A percentile compares a stretch with the other conserved stretches of the same genome.
Evolutionary conservation across 2,329 filamentous ascomycete genomes (phyloP).

Genomic region (Penicillium frequentans): DNA sequence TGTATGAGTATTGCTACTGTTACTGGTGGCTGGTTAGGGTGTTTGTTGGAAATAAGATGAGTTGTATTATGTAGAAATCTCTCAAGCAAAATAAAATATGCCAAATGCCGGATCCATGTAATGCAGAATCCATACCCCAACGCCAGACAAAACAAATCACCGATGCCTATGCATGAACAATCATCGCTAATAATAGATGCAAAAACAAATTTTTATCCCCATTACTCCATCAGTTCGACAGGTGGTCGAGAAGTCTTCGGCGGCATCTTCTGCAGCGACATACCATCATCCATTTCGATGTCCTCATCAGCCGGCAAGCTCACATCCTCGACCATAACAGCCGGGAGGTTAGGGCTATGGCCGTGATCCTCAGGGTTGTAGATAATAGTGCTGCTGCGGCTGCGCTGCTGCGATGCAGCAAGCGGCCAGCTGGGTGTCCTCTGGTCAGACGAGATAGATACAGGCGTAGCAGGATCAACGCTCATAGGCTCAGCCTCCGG

Average conservation of each 20-base stretch:
- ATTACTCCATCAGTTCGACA: constrained; percentile 55
- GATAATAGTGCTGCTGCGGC: constrained; percentile 60
- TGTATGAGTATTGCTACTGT: too few relatives aligned
- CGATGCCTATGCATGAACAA: constrained; percentile 9
- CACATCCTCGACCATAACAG: constrained; percentile 65
- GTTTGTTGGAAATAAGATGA: background rate
- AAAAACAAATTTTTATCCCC: background rate
- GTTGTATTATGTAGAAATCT: background rate
- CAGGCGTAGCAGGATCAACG: constrained; percentile 34
- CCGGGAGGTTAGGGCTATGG: constrained; percentile 58
- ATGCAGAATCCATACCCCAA: constrained; percentile 11
- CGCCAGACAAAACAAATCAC: constrained; percentile 16
- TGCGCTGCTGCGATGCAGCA: constrained; percentile 35
- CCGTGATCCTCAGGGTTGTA: constrained; percentile 65
- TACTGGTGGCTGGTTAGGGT: too few relatives aligned
- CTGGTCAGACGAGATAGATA: constrained; percentile 36
- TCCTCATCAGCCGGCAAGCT: constrained; percentile 50
- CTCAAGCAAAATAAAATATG: background rate
- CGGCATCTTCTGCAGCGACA: constrained; percentile 44
- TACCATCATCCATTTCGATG: constrained; percentile 28
- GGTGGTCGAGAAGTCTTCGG: constrained; percentile 57
- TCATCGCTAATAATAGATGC: constrained; percentile 17
- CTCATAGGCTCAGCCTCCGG: constrained; percentile 8
- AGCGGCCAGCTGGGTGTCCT: constrained; percentile 33
- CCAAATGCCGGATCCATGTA: background rate